These are phyloP conservation scores for Colletotrichum truncatum DNA, from an alignment of 2,329 filamentous ascomycete species.

Conservation along the genomic window DNA sequence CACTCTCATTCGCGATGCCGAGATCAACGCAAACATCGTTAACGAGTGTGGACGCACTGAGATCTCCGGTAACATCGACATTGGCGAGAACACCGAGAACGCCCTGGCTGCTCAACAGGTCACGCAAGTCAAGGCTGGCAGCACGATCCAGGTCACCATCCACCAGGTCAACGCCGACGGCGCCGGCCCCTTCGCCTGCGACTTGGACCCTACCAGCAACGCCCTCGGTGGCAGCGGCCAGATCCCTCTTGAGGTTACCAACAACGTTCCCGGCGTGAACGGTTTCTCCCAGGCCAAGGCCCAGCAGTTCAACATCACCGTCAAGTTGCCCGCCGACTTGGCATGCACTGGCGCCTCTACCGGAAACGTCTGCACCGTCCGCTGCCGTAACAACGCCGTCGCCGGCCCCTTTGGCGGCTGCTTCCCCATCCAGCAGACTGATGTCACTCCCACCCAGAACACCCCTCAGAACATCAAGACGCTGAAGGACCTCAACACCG, in stretches of 20 bases:
- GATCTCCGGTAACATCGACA: conserved; percentile 68
- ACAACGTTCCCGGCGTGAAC: conserved; percentile 68
- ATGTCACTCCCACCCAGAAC: conserved; percentile 51
- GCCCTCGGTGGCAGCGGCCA: conserved; percentile 53
- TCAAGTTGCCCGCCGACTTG: conserved; percentile 59
- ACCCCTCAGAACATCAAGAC: conserved; percentile 56
- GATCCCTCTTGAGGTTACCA: conserved; percentile 58
- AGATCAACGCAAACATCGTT: conserved; percentile 61
- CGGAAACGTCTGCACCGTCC: conserved; percentile 66
- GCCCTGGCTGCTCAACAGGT: conserved; percentile 55
- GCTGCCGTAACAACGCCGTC: conserved; percentile 66
- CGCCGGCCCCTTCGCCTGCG: conserved; percentile 63
- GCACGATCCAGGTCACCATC: conserved; percentile 54
- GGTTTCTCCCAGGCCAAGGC: conserved; percentile 66
- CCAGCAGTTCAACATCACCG: conserved; percentile 64
- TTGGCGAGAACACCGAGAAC: conserved; percentile 64
- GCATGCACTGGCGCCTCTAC: conserved; percentile 62
- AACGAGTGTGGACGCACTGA: conserved; percentile 72
- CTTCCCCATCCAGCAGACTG: conserved; percentile 65
- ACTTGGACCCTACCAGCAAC: conserved; percentile 59
- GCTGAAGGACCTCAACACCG: conserved; percentile 50
- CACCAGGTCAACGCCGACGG: conserved; percentile 65
- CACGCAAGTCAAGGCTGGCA: conserved; percentile 58
- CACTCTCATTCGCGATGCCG: conserved; percentile 68
- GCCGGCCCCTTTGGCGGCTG: conserved; percentile 68